Base-by-base conservation (phyloP, 306 rosid species). In the Prunus persica region DNA sequence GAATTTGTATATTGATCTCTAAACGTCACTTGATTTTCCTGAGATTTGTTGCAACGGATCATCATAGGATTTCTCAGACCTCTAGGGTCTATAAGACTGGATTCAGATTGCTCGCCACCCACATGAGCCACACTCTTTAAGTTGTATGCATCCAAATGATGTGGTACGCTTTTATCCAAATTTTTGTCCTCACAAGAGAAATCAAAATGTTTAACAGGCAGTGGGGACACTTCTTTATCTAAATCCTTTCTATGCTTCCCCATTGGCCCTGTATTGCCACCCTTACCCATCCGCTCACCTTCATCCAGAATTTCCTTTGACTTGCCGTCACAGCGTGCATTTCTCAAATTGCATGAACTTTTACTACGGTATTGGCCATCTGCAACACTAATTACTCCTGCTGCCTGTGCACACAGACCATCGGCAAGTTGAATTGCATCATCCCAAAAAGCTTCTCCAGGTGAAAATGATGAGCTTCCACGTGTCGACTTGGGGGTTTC, bases 401-500 rank as follows among this genome's bases (percentile, higher is more conserved):
- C 65, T 54, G 76, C 87, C 78, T 71, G 82, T 80, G 84, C 80
- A 76, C 75, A 78, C 78, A 90, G 77, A 85, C 96, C 93, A 84
- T 95, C 98, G 25, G 90, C 98, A 78, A 92, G 80, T 83, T 89
- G 92, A 76, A 95, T 92, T 60, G 97, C 98, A 84, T 95, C 97
- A 55, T 90, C 81, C 98, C 98, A 95, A 69, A 95, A 95, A 67
- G 92, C 93, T 80, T 92, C 97, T 76, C 97, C 98, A 25, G 98
- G 97, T 8, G 98, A 95, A 92, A 92, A 84, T 61, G 84, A 73
- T 30, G 97, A 95, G 84, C 93, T 90, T 62, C 98, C 96, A 19
- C 77, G 79, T 50, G 71, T 81, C 22, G 98, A 90, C 83, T 82
- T 89, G 43, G 97, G 97, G 68, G 97, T 95, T 77, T 81, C 88